These are phyloP conservation scores for Castanea sativa DNA, from an alignment of 306 rosid genomes.

Conservation along the genomic window DNA sequence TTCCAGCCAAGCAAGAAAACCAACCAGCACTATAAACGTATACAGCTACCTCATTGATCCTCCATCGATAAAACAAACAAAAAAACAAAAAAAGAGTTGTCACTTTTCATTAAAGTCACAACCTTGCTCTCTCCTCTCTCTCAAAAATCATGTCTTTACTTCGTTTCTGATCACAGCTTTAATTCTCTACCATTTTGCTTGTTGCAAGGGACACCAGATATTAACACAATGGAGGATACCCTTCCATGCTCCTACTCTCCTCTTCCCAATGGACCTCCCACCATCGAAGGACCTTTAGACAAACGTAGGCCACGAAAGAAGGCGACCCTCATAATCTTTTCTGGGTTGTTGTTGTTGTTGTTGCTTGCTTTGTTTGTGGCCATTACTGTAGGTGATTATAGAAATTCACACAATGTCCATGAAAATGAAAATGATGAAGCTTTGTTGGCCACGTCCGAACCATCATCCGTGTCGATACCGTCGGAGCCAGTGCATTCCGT, in stretches of 20 bases:
- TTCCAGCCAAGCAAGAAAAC: background rate
- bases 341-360: slow-evolving; percentile 35
- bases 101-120: no score
- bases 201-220: no score
- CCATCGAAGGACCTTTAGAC: background rate
- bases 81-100: background rate
- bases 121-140: no score
- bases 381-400: slow-evolving; percentile 14
- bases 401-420: background rate
- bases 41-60: background rate
- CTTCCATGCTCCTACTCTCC: slow-evolving; percentile 42
- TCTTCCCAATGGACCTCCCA: slow-evolving; percentile 27
- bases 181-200: no score
- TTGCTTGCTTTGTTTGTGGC: slow-evolving; percentile 36
- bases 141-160: no score
- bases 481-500: slow-evolving; percentile 13
- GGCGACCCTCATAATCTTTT: slow-evolving; percentile 18
- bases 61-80: background rate
- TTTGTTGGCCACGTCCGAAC: slow-evolving; percentile 6
- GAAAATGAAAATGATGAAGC: background rate
- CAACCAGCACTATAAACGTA: background rate
- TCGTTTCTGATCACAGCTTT: no score
- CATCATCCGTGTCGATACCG: background rate
- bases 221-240: background rate
- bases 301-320: slow-evolving; percentile 7